A percentile compares a stretch with the other conserved stretches of the same genome.
Conservation (phyloP, 179 eudicot species). For the Drosera spatulata region DNA sequence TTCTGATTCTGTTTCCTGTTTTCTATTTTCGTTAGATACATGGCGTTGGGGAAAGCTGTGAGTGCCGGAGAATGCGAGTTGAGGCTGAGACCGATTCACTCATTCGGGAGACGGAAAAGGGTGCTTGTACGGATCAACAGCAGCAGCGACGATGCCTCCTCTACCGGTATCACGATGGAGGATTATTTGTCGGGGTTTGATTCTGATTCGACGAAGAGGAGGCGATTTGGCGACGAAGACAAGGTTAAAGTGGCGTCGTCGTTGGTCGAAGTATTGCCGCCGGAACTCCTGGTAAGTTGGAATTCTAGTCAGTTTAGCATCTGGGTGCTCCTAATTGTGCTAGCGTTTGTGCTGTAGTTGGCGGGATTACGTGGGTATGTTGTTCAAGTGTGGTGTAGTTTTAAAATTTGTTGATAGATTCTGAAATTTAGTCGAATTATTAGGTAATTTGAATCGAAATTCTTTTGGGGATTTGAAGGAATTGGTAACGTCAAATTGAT, state of each 20-base stretch:
- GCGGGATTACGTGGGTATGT: too few species aligned
- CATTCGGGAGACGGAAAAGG: slow-evolving; percentile 39
- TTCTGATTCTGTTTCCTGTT: too few species aligned
- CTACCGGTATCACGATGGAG: slow-evolving; percentile 17
- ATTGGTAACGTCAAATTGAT: too few species aligned
- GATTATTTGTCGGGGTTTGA: too few species aligned
- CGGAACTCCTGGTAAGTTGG: slow-evolving; percentile 51
- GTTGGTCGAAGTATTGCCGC: slow-evolving; percentile 51
- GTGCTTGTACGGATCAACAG: slow-evolving; percentile 18
- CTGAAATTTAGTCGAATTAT: too few species aligned
- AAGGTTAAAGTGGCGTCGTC: slow-evolving; percentile 8
- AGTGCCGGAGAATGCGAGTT: slow-evolving; percentile 9
- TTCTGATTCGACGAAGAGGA: slow-evolving; percentile 5
- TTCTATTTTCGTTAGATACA: slow-evolving; percentile 3
- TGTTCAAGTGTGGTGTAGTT: too few species aligned
- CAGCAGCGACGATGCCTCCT: neutral
- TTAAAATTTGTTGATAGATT: too few species aligned
- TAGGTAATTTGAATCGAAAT: too few species aligned
- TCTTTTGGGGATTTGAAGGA: too few species aligned
- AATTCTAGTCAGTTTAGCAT: too few species aligned
- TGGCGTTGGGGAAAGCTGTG: slow-evolving; percentile 36
- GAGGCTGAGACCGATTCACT: slow-evolving; percentile 23
- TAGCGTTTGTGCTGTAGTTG: too few species aligned
- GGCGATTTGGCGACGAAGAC: slow-evolving; percentile 16
- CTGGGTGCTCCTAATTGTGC: too few species aligned